Evolutionary conservation across 805 yeast genomes (phyloP).

Genomic region (Yarrowia deformans): DNA sequence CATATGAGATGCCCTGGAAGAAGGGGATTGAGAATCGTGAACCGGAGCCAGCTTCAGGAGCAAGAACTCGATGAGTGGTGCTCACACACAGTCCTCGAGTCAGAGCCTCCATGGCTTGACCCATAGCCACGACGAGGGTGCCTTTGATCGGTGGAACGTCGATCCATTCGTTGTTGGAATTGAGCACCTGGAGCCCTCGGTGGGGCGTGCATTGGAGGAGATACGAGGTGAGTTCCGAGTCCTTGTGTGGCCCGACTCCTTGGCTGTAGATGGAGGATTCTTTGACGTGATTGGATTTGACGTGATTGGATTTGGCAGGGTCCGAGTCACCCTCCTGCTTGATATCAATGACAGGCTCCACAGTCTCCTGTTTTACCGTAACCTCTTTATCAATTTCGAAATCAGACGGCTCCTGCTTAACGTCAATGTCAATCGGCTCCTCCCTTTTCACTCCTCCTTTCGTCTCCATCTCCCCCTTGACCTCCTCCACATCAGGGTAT

Average conservation of each 20-base stretch:
- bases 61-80: constrained; percentile 31
- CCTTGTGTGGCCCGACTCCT: constrained; percentile 39
- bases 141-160: constrained; percentile 30
- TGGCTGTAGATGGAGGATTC: background rate
- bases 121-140: constrained; percentile 35
- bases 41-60: constrained; percentile 30
- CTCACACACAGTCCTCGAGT: constrained; percentile 32
- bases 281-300: too few species aligned
- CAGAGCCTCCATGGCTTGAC: constrained; percentile 38
- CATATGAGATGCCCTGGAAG: constrained; percentile 36
- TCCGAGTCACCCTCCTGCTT: background rate
- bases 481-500: constrained; percentile 21
- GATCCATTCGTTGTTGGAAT: constrained; percentile 32
- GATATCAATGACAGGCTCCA: background rate
- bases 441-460: background rate
- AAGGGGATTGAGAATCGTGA: constrained; percentile 28
- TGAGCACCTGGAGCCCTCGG: constrained; percentile 31
- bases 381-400: too few species aligned
- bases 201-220: constrained; percentile 26
- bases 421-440: background rate
- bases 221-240: constrained; percentile 29
- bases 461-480: background rate
- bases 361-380: background rate
- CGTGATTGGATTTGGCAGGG: too few species aligned
- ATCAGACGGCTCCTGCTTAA: background rate